Base-by-base conservation (phyloP, 164 flowering plant species). In the Aristolochia californica region DNA sequence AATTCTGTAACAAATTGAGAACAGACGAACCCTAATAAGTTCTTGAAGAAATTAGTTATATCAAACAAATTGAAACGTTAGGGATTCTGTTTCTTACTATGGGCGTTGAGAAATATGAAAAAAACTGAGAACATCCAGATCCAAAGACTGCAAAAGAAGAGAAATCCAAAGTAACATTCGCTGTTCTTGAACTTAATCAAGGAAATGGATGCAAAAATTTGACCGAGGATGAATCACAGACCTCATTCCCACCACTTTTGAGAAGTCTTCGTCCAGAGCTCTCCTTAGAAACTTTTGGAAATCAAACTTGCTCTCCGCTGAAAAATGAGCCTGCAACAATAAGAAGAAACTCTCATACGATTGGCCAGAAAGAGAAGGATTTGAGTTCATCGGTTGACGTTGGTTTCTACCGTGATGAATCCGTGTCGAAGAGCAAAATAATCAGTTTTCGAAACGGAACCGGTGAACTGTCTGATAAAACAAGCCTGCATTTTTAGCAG, bases 401-500 rank as follows among this genome's bases (percentile, higher is more conserved):
- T 5, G 2, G 54, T 14, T 24, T 68, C 60, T 83, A 86, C 94
- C 75, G 48, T 66, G n/a, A 82, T 80, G 72, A 86, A 86, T 34
- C 94, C 94, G 69, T 82, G 83, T 16, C 94, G 78, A 24, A 86
- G 87, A 60, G 77, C 82, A 48, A 83, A 61, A 43, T 85, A 85
- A 58, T 83, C 94, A 17, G 72, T 73, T 68, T 69, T 81, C 43
- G 74, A 69, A 12, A 85, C 80, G 0, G 87, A 81, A 18, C 56
- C 62, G 28, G 55, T 69, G 58, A 81, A 83, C 38, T 81, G 87
- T 26, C 85, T 62, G 38, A 80, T 25, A 61, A 85, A 80, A 65
- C 70, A 70, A 40, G 59, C 84, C 93, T 85, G 66, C 60, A n/a
- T 5, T 34, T 4, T 25, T 1, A 48, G 17, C n/a, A 43, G 20